phyloP scores from a whole-genome alignment of 495 filamentous ascomycete species.

The Glutinoglossum americanum region DNA sequence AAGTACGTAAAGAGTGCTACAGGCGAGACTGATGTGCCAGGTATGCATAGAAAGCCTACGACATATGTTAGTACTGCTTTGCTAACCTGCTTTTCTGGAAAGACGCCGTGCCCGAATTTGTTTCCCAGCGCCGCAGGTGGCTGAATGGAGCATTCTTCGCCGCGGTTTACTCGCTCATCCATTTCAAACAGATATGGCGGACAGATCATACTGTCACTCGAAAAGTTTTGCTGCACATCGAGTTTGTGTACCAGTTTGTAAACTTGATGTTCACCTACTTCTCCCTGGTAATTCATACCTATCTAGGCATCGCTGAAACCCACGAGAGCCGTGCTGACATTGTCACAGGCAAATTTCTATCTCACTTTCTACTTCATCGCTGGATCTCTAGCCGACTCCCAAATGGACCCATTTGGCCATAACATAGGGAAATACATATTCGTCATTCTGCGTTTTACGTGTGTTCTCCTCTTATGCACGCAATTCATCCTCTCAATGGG shows the following conservation, averaged over 20 bases:
- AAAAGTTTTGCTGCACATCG: slow-evolving; percentile 83
- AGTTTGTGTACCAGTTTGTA: slow-evolving; percentile 88
- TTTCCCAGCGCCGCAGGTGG: slow-evolving; percentile 89
- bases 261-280: slow-evolving; percentile 91
- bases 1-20: slow-evolving; percentile 92
- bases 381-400: slow-evolving; percentile 65
- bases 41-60: slow-evolving; percentile 23
- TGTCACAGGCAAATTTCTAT: slow-evolving; percentile 82
- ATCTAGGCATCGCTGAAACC: neutral
- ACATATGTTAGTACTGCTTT: neutral
- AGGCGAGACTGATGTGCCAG: slow-evolving; percentile 93
- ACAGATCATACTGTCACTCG: slow-evolving; percentile 81
- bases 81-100: neutral
- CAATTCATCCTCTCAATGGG: slow-evolving; percentile 98
- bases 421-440: slow-evolving; percentile 72
- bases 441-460: slow-evolving; percentile 60
- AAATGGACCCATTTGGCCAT: slow-evolving; percentile 76
- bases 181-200: slow-evolving; percentile 79
- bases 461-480: slow-evolving; percentile 68
- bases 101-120: slow-evolving; percentile 76
- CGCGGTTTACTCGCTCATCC: slow-evolving; percentile 89
- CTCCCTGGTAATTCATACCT: slow-evolving; percentile 38
- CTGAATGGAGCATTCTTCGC: slow-evolving; percentile 98
- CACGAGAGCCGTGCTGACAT: neutral
- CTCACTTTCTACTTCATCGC: slow-evolving; percentile 97